Base-by-base conservation (phyloP, 2,329 filamentous ascomycete genomes). In the Trichoderma lentiforme region DNA sequence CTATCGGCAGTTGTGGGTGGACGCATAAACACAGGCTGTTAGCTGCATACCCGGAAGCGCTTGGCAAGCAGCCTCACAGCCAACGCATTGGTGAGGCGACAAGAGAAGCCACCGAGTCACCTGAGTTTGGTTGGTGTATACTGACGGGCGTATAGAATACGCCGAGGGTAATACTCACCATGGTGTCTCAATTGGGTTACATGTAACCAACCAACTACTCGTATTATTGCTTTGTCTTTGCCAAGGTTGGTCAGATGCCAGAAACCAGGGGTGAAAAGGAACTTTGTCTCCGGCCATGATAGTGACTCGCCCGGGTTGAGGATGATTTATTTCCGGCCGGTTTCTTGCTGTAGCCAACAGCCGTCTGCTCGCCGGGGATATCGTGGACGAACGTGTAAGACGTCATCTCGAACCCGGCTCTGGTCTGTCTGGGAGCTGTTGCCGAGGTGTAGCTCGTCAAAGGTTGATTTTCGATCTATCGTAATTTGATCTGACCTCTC, bases 51-150 rank as follows among this genome's bases (percentile, higher is more conserved):
- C 7, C n/a, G 26, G 53, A 32, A 28, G 36, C n/a, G 24, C 34
- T 68, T 68, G 65, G 56, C 65, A 68, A 47, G 65, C 53, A 66
- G 63, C 63, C 21, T 24, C 51, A 5, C 14, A 57, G 18, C 63
- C 63, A 66, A 66, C 18, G 32, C 30, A 24, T 66, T 36, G 21
- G 47, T 56, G 53, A 60, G 65, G 51, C 65, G 34, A 67, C 28
- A 24, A 36, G 26, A 60, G 11, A 60, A 60, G 3, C 34, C 26
- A 24, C 34, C n/a, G 6, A 57, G 64, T 39, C 32, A 58, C 51
- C 51, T 57, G 24, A 57, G 51, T 24, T 57, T 36, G 26, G 30
- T 34, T 39, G 43, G 24, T 39, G 51, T 21, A 56, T 57, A 36
- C 21, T 15, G 34, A 28, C 47, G 51, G 64, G 64, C 51, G 64